phyloP scores from a whole-genome alignment of 179 eudicot species.

The Carnegiea gigantea region DNA sequence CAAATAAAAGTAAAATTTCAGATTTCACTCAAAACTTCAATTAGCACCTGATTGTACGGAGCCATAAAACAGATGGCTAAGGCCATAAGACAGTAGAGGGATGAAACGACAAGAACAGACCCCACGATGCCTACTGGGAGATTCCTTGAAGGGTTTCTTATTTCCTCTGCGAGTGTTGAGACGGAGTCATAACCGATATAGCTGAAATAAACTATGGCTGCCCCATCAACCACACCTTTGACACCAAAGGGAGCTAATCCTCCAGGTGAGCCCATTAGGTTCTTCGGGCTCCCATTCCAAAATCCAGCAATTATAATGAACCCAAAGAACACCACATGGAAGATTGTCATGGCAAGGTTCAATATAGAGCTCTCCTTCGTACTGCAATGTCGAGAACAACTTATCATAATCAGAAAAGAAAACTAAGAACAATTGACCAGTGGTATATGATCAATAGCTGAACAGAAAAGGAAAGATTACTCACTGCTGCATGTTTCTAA shows the following conservation, averaged over 20 bases:
- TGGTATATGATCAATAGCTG: background rate
- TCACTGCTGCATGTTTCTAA: constrained; percentile 3
- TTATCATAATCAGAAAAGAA: background rate
- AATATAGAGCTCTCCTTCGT: constrained; percentile 74
- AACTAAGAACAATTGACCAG: background rate
- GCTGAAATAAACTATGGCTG: constrained; percentile 84
- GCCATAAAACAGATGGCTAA: constrained; percentile 68
- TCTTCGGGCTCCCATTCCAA: constrained; percentile 52
- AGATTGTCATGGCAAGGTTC: constrained; percentile 71
- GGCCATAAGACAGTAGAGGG: constrained; percentile 73
- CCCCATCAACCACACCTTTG: constrained; percentile 73
- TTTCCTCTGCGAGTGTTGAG: constrained; percentile 94
- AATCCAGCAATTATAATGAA: constrained; percentile 72
- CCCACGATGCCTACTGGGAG: constrained; percentile 84
- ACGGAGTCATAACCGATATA: constrained; percentile 88
- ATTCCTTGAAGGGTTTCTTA: constrained; percentile 58
- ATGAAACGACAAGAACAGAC: constrained; percentile 68
- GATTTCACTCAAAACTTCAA: background rate
- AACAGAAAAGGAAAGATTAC: background rate
- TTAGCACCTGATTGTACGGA: constrained; percentile 51
- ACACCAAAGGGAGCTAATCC: constrained; percentile 69
- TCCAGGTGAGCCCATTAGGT: constrained; percentile 56
- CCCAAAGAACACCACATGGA: constrained; percentile 68
- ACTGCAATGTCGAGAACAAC: constrained; percentile 42
- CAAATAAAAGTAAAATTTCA: background rate